Evolutionary conservation across 2,329 filamentous ascomycete genomes (phyloP), one percentile per base, ranked within the genome.

Genomic region (Aspergillaceae sp.): DNA sequence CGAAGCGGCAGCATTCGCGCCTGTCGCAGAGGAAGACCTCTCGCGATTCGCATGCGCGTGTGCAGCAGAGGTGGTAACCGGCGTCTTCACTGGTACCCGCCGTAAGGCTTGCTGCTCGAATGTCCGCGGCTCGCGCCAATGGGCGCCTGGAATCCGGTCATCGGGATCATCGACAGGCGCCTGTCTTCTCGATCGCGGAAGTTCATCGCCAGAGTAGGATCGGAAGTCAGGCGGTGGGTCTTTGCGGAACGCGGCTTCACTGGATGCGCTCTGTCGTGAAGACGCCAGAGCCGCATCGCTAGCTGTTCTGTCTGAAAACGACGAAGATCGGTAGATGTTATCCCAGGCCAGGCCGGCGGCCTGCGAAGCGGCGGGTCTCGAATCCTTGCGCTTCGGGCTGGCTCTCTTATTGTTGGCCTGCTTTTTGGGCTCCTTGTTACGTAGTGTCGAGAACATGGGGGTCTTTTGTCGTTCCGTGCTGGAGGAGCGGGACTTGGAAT

Each of bases 341-440:
- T 70, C 55, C 79, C 80, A 84, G n/a, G 79, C 79, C 48, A 82
- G 71, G 3, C 78, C 79, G 2, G 80, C 80, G 3, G 80, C 80
- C 55, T 77, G 80, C 11, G 80, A 77, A 19, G 80, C 79, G 48
- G 77, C 75, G 34, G 75, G 72, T n/a, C 72, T 73, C 34, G 68
- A 61, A 30, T 70, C 68, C 41, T 64, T 71, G 44, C 70, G 66
- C 29, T 59, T 62, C 11, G 56, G 44, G 29, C 45, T 40, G 35
- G 28, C 41, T 26, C 41, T 44, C 11, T 49, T 19, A 19, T 19
- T 43, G 40, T 73, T 73, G 9, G 69, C 67, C 27, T 66, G 57
- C 44, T 70, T 74, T 50, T 70, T 71, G 40, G 65, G 58, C 38
- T 75, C 71, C 43, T 66, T 70, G 29, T 70, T 67, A 45, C 77